phyloP scores from a whole-genome alignment of 441 rosid genomes.

The Capsella rubella region DNA sequence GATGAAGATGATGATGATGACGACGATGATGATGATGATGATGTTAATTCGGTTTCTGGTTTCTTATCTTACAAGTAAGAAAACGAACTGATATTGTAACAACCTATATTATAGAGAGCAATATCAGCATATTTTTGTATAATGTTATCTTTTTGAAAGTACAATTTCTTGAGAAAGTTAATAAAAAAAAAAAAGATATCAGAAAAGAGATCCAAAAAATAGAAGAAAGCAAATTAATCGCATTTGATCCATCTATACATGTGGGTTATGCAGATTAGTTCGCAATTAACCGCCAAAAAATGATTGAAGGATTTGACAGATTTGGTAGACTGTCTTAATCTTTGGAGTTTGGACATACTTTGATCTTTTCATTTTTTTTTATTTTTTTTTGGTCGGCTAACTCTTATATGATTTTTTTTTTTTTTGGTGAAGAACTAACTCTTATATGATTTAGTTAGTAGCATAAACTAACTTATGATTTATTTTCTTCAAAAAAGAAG shows the following conservation, averaged over 20 bases:
- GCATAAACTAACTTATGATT: no score
- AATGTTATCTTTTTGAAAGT: neutral
- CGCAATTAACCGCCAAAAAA: neutral
- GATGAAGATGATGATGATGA: constrained; percentile 44
- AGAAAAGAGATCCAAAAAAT: neutral
- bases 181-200: neutral
- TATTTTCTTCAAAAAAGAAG: no score
- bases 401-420: neutral
- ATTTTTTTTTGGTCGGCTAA: no score
- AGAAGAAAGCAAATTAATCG: neutral
- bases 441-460: no score
- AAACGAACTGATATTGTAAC: constrained; percentile 19
- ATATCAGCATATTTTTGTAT: constrained; percentile 2
- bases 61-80: constrained; percentile 45
- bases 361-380: neutral
- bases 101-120: constrained; percentile 30
- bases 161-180: neutral
- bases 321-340: constrained; percentile 16
- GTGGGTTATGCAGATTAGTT: neutral
- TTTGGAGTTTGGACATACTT: neutral
- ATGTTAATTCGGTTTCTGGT: constrained; percentile 42
- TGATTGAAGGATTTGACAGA: neutral
- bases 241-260: neutral
- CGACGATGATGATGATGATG: constrained; percentile 31
- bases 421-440: no score